These are phyloP conservation scores for Albizia julibrissin DNA, from an alignment of 306 rosid genomes.

Conservation along the genomic window DNA sequence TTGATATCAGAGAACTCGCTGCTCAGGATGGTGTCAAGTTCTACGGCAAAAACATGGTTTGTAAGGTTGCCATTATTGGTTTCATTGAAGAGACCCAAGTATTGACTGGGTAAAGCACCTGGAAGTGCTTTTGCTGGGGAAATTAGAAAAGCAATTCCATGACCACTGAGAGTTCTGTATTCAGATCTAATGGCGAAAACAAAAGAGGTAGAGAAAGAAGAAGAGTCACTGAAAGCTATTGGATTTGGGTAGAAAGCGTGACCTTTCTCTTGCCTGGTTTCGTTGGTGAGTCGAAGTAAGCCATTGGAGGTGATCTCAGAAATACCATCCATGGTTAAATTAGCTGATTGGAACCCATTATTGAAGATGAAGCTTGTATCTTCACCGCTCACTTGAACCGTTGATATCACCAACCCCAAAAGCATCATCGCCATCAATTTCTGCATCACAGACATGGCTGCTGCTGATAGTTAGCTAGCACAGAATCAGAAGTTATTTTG, in stretches of 20 bases:
- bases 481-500: no score
- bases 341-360: no score
- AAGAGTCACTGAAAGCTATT: constrained; percentile 46
- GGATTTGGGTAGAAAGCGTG: constrained; percentile 18
- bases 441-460: no score
- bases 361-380: no score
- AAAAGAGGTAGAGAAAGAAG: constrained; percentile 61
- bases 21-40: constrained; percentile 54
- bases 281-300: no score
- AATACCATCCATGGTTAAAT: no score
- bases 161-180: constrained; percentile 43
- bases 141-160: constrained; percentile 59
- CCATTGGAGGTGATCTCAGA: no score
- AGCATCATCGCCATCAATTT: no score
- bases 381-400: no score
- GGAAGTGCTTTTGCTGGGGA: constrained; percentile 52
- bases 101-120: constrained; percentile 39
- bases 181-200: constrained; percentile 56
- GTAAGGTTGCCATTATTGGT: constrained; percentile 41
- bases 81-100: constrained; percentile 56
- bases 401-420: no score
- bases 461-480: no score
- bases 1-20: constrained; percentile 50
- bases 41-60: constrained; percentile 54
- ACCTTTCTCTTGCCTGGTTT: no score